phyloP scores from a whole-genome alignment of 805 yeast species.

The Ascoidea rubescens region DNA sequence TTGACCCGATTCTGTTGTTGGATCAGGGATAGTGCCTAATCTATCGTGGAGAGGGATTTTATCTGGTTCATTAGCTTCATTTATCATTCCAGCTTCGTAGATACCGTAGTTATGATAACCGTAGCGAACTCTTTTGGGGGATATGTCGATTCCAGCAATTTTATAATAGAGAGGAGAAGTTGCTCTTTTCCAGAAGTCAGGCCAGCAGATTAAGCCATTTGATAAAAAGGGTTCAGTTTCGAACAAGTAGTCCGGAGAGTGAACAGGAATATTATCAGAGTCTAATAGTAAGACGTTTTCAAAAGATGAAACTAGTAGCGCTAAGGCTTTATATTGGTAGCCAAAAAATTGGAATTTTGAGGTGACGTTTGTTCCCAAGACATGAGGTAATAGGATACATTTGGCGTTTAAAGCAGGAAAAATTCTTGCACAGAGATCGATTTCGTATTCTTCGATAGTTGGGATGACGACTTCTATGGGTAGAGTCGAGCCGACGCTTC shows the following conservation, averaged over 20 bases:
- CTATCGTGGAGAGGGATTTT: conserved; percentile 42
- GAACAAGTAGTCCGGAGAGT: conserved; percentile 38
- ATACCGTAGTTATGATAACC: conserved; percentile 25
- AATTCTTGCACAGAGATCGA: conserved; percentile 45
- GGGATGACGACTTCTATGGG: conserved; percentile 71
- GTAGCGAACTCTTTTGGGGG: conserved; percentile 21
- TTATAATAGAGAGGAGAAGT: conserved; percentile 45
- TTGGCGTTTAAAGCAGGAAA: conserved; percentile 49
- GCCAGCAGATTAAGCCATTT: conserved; percentile 44
- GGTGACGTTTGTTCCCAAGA: conserved; percentile 42
- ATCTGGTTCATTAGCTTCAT: neutral
- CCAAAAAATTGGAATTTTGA: conserved; percentile 38
- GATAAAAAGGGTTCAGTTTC: conserved; percentile 23
- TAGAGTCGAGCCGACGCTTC: conserved; percentile 33
- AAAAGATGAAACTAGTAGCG: conserved; percentile 57
- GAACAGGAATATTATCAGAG: conserved; percentile 53
- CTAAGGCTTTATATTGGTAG: conserved; percentile 56
- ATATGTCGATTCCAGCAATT: conserved; percentile 34
- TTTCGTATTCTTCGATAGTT: conserved; percentile 50
- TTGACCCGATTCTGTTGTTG: conserved; percentile 55
- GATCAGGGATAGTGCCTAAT: conserved; percentile 45
- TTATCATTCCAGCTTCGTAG: conserved; percentile 18
- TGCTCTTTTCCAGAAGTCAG: conserved; percentile 60
- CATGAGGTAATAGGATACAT: conserved; percentile 49
- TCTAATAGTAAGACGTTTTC: conserved; percentile 63